phyloP scores from a whole-genome alignment of 305 asterid species.

The Stenogyne calaminthoides region DNA sequence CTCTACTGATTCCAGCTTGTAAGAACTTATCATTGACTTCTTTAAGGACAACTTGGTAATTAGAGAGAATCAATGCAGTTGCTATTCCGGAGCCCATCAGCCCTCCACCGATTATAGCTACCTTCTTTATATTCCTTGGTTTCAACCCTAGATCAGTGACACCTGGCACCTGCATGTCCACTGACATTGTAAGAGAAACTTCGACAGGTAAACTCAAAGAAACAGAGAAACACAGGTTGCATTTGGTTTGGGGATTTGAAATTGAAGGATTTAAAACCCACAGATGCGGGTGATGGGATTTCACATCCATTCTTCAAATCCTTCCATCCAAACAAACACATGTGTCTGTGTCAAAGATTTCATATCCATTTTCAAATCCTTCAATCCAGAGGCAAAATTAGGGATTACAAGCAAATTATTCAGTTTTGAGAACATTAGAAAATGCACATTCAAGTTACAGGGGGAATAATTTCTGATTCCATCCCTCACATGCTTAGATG shows the following conservation, averaged over 20 bases:
- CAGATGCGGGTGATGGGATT: neutral
- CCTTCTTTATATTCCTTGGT: constrained; percentile 82
- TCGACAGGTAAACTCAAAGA: neutral
- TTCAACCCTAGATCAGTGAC: constrained; percentile 82
- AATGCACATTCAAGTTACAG: neutral
- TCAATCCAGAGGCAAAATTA: neutral
- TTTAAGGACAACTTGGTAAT: constrained; percentile 76
- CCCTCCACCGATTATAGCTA: constrained; percentile 98
- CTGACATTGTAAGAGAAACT: neutral
- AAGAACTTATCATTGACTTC: constrained; percentile 94
- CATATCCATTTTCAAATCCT: neutral
- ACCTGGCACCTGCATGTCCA: constrained; percentile 75
- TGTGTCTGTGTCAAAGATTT: neutral
- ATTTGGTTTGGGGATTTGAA: neutral
- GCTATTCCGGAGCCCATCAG: constrained; percentile 99
- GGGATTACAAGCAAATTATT: neutral
- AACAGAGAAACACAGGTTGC: neutral
- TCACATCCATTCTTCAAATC: neutral
- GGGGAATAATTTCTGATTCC: neutral
- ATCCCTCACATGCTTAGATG: neutral
- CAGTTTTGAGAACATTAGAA: neutral
- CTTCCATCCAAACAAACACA: neutral
- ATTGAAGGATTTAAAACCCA: neutral
- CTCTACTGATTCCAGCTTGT: constrained; percentile 83
- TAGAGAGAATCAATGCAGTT: constrained; percentile 79